Conservation (phyloP, 169 alveolate genomes). For the Eimeria praecox region DNA sequence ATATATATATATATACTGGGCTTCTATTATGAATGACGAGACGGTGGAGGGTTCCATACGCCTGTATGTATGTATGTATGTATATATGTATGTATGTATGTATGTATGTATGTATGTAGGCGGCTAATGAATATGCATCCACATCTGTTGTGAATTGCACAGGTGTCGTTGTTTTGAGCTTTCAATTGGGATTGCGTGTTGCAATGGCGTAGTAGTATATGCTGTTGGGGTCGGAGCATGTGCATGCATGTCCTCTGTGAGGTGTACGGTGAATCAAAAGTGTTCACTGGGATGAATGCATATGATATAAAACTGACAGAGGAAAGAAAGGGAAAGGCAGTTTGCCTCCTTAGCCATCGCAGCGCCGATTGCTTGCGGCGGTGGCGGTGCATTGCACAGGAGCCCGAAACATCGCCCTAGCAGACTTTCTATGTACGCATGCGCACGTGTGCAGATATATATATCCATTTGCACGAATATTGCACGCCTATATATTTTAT, state of each 20-base stretch:
- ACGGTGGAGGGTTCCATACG: neutral
- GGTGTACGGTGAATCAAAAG: neutral
- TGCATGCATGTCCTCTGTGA: neutral
- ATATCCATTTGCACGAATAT: neutral
- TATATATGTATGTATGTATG: too few relatives aligned
- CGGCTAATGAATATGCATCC: neutral
- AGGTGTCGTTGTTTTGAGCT: neutral
- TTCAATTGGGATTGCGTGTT: neutral
- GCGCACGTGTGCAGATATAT: neutral
- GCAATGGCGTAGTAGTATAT: neutral
- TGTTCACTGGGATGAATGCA: neutral
- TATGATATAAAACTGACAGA: neutral
- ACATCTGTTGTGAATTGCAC: neutral
- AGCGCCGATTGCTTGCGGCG: constrained; percentile 5
- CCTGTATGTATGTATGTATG: too few relatives aligned
- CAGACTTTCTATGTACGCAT: neutral
- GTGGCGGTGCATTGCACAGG: neutral
- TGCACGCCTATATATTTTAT: neutral
- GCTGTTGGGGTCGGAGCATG: neutral
- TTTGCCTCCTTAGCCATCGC: neutral
- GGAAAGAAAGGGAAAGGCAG: neutral
- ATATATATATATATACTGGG: neutral
- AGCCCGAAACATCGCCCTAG: neutral
- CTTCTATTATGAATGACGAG: too few relatives aligned
- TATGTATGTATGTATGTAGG: neutral